phyloP scores from a whole-genome alignment of 495 filamentous ascomycete genomes.

The Podospora didyma region DNA sequence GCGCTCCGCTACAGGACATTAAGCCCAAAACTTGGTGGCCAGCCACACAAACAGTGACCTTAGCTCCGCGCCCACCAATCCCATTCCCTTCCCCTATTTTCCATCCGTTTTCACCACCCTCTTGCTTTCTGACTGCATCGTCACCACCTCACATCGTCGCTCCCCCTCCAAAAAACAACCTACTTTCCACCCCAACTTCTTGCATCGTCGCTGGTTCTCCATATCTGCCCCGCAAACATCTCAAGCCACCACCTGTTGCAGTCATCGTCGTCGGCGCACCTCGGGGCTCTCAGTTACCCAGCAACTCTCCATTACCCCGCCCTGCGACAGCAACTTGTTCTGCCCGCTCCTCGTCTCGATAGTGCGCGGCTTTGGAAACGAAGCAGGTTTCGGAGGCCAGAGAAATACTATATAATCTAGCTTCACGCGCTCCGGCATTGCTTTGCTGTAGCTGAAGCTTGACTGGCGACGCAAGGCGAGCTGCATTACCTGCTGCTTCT shows the following conservation, averaged over 20 bases:
- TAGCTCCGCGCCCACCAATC: conserved; percentile 1
- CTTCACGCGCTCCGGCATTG: neutral
- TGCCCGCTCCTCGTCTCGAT: neutral
- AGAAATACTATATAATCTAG: neutral
- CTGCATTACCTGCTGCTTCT: neutral
- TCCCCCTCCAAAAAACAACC: neutral
- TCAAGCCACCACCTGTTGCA: no score
- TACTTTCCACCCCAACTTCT: conserved; percentile 1
- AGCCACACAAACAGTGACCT: conserved; percentile 16
- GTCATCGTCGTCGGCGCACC: no score
- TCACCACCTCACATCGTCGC: neutral
- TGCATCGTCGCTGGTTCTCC: no score
- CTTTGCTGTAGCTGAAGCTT: neutral
- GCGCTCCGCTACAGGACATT: no score
- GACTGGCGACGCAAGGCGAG: neutral
- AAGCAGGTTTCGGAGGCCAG: neutral
- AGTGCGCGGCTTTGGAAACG: neutral
- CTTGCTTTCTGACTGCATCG: conserved; percentile 1
- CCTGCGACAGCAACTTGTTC: neutral
- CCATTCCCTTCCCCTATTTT: conserved; percentile 9
- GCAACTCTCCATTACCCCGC: no score
- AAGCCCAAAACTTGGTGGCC: no score
- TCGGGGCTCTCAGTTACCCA: no score
- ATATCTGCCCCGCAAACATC: no score
- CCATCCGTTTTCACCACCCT: conserved; percentile 11